Percentiles rank a stretch among this genome's conserved stretches.
Evolutionary conservation across 345 rosid genomes (phyloP).

Genomic region (Salix udensis): DNA sequence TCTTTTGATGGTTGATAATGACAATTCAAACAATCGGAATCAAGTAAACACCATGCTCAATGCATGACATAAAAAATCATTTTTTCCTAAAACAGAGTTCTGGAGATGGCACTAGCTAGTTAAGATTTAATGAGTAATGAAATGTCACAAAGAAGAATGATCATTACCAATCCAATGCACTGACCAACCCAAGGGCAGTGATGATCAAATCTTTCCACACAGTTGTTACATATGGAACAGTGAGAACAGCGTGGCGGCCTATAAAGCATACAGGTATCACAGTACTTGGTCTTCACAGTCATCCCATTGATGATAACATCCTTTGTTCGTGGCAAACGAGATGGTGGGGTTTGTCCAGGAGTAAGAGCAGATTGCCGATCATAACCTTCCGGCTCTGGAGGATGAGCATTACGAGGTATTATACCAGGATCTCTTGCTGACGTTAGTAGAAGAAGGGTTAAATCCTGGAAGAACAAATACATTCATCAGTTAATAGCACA

Average conservation of each 20-base stretch:
- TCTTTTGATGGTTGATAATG: not conserved
- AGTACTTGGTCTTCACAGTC: slow-evolving; percentile 72
- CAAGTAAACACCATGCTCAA: not conserved
- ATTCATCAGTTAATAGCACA: slow-evolving; percentile 13
- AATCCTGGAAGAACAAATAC: slow-evolving; percentile 49
- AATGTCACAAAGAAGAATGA: slow-evolving; percentile 6
- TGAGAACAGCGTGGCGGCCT: slow-evolving; percentile 99
- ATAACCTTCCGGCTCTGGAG: slow-evolving; percentile 63
- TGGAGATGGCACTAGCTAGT: slow-evolving; percentile 7
- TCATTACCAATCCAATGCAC: slow-evolving; percentile 87
- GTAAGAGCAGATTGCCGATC: slow-evolving; percentile 39
- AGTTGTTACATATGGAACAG: slow-evolving; percentile 94
- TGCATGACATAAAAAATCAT: not conserved
- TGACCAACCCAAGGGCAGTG: slow-evolving; percentile 99
- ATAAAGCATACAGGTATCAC: slow-evolving; percentile 88
- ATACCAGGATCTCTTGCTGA: slow-evolving; percentile 98
- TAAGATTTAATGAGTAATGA: slow-evolving; percentile 10
- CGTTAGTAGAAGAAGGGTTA: slow-evolving; percentile 66
- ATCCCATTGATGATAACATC: slow-evolving; percentile 74
- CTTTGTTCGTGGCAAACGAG: slow-evolving; percentile 53
- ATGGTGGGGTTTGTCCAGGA: slow-evolving; percentile 53
- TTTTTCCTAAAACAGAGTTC: not conserved
- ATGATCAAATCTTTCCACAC: slow-evolving; percentile 93
- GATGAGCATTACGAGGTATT: slow-evolving; percentile 65
- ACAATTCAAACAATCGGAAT: not conserved